These are phyloP conservation scores for Magnolia kwangsiensis DNA, from an alignment of 164 flowering plant species.

Conservation along the genomic window DNA sequence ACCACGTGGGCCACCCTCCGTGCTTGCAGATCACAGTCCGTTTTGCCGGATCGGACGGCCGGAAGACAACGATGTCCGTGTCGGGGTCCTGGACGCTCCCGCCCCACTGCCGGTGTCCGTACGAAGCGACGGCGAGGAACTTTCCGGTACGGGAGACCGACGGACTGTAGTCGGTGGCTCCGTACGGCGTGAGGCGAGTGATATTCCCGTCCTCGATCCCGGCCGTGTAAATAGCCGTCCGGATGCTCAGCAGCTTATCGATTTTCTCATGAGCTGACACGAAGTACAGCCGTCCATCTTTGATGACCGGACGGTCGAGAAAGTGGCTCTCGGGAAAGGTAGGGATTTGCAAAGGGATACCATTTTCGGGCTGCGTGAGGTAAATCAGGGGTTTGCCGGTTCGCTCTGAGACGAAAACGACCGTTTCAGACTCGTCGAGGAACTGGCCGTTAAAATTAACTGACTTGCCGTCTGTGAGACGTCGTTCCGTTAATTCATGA, in stretches of 20 bases:
- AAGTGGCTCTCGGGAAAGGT: constrained; percentile 39
- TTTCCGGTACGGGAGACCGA: constrained; percentile 56
- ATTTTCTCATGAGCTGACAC: constrained; percentile 72
- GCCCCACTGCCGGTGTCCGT: constrained; percentile 64
- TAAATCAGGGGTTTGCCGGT: constrained; percentile 49
- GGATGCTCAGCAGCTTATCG: constrained; percentile 41
- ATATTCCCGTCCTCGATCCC: constrained; percentile 11
- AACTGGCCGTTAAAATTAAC: constrained; percentile 79
- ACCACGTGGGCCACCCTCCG: constrained; percentile 95
- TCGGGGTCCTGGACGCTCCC: constrained; percentile 68
- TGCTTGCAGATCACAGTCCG: constrained; percentile 35
- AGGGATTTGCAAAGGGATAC: constrained; percentile 31
- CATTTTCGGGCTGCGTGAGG: constrained; percentile 18
- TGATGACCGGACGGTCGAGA: constrained; percentile 66
- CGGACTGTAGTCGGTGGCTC: constrained; percentile 67
- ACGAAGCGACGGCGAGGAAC: constrained; percentile 69
- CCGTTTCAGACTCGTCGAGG: constrained; percentile 33
- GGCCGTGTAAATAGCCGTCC: constrained; percentile 63
- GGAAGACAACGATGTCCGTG: constrained; percentile 67
- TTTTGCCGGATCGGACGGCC: constrained; percentile 39
- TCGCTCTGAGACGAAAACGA: constrained; percentile 67
- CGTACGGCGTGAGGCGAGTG: constrained; percentile 54
- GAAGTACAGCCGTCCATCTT: constrained; percentile 41
- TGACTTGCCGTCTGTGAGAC: constrained; percentile 68
- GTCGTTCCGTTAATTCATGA: constrained; percentile 24